Conservation (phyloP, 768 basidiomycete species). For the Suillus paluster region DNA sequence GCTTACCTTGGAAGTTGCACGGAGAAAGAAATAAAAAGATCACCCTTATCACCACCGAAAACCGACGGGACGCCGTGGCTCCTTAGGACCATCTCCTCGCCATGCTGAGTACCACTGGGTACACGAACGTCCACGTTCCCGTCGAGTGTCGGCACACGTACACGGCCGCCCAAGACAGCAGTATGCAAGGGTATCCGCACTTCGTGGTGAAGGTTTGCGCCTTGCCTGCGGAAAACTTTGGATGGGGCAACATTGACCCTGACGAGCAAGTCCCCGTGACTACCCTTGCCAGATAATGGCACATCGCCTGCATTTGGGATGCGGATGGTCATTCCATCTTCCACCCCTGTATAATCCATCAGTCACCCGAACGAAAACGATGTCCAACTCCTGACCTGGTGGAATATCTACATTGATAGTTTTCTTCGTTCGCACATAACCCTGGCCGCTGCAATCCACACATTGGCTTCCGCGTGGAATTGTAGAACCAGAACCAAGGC, state of each 20-base stretch:
- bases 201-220: constrained; percentile 87
- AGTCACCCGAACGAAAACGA: constrained; percentile 7
- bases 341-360: constrained; percentile 63
- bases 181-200: constrained; percentile 89
- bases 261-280: constrained; percentile 83
- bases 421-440: constrained; percentile 83
- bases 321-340: constrained; percentile 92
- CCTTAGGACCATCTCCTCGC: constrained; percentile 95
- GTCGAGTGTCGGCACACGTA: constrained; percentile 92
- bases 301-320: constrained; percentile 84
- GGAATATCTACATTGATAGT: constrained; percentile 83
- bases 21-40: constrained; percentile 87
- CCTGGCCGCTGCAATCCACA: constrained; percentile 80
- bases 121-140: constrained; percentile 95
- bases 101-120: constrained; percentile 92
- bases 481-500: constrained; percentile 79
- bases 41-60: constrained; percentile 66
- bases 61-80: constrained; percentile 79
- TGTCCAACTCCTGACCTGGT: constrained; percentile 59
- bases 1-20: constrained; percentile 89
- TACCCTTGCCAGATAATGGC: constrained; percentile 78
- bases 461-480: constrained; percentile 84
- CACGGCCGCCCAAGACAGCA: constrained; percentile 91
- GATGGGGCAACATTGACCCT: constrained; percentile 85
- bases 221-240: constrained; percentile 87